phyloP scores from a whole-genome alignment of 2,329 filamentous ascomycete genomes.

The Penicillium glabrum region DNA sequence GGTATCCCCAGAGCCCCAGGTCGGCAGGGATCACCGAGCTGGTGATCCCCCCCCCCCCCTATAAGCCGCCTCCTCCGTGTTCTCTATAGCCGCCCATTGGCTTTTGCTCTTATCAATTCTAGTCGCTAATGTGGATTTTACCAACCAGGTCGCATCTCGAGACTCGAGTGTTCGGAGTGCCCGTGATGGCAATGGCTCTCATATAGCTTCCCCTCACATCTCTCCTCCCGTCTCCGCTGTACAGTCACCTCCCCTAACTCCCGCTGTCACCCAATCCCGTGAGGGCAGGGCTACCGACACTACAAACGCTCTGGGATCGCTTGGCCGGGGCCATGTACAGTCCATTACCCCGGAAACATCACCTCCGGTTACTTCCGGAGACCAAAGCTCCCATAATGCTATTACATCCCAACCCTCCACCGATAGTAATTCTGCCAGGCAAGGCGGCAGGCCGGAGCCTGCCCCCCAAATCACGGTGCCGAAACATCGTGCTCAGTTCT shows the following conservation, averaged over 20 bases:
- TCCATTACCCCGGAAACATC: constrained; percentile 57
- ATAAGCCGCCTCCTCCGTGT: background rate
- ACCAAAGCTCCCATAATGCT: constrained; percentile 33
- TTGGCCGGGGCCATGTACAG: constrained; percentile 33
- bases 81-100: background rate
- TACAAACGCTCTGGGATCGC: constrained; percentile 31
- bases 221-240: constrained; percentile 69
- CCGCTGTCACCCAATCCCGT: constrained; percentile 69
- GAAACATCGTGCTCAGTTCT: constrained; percentile 55
- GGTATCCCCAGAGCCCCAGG: background rate
- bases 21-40: background rate
- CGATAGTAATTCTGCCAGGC: constrained; percentile 41
- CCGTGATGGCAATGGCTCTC: constrained; percentile 59
- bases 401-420: constrained; percentile 43
- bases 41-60: background rate
- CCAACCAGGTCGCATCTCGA: constrained; percentile 42
- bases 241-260: constrained; percentile 87
- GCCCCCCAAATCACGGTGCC: constrained; percentile 46
- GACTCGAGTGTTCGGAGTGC: constrained; percentile 63
- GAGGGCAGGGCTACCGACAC: constrained; percentile 46
- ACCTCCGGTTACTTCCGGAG: constrained; percentile 45
- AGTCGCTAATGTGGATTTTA: constrained; percentile 4
- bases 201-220: constrained; percentile 64
- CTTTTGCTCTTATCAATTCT: background rate
- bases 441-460: constrained; percentile 45